Evolutionary conservation across 2,329 filamentous ascomycete genomes (phyloP), one percentile per base, ranked within the genome.

Genomic region (Stenocarpella maydis): DNA sequence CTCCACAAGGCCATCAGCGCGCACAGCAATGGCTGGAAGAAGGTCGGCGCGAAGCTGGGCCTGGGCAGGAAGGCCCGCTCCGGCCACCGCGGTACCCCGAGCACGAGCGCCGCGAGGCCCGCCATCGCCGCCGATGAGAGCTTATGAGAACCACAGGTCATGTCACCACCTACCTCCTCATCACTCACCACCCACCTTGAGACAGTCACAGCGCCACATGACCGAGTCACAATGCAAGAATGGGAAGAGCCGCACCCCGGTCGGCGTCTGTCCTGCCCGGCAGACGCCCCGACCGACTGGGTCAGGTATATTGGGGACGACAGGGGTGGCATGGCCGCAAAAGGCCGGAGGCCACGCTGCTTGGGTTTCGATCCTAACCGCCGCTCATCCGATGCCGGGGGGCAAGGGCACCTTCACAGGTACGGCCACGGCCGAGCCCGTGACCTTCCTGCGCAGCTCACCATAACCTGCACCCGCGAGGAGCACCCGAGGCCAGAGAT

Each of bases 1-100:
- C 78, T 88, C 26, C 85, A 88, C 60, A 82, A 85, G 68, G 86
- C 86, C 17, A 82, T 88, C 61, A 84, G 84, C 43, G 85, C 84
- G 2, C 84, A 86, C 74, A 86, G 80, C 73, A 88, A 86, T 69
- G 84, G 88, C 61, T 91, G 88, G 88, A 90, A 90, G 79, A 90
- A 88, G 75, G 85, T 91, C 75, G 85, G 88, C 21, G 87, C 86
- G 8, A 90, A 88, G 72, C 78, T 91, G 4, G 88, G 88, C 3
- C 82, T 90, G 69, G 84, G 84, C 65, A 84, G 84, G 74, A 90
- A 87, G 77, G 80, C 78, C 71, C 83, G 83, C 54, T 82, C 80
- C 17, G 80, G 80, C 37, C 82, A 80, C 61, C 83, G 83, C 31
- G 79, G 82, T 34, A 79, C 80, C 28, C 54, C 69, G 45, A 63